Evolutionary conservation across 2,329 filamentous ascomycete species (phyloP), one percentile per base, ranked within the genome.

Genomic region (Helotiales sp.): DNA sequence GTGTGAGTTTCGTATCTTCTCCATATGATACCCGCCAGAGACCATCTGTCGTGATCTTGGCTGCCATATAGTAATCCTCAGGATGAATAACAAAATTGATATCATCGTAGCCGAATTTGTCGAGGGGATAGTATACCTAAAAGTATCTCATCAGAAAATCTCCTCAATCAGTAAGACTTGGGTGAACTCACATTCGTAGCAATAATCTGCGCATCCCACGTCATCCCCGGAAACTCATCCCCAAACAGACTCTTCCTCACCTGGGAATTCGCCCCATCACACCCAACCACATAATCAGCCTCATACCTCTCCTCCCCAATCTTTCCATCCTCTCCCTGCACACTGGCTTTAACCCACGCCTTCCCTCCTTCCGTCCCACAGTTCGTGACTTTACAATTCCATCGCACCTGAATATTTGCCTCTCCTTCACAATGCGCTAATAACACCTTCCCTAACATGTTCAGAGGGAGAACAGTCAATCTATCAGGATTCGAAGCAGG

Each of bases 21-120:
- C 83, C 84, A 64, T 88, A 88, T 0, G 84, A 84, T 33, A 88
- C 80, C 13, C 85, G 80, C 74, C 84, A 88, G 9, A 88, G 70
- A 0, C 82, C 83, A 54, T 86, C 82, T 2, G 72, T 73, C 1
- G 79, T 83, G 60, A 88, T 82, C 40, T 76, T 79, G 2, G 84
- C 84, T 1, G 82, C 82, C 83, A 87, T 85, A 73, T 82, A 75
- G 70, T 82, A 87, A 65, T 88, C 76, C 22, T 82, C 79, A 0
- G 83, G 84, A 62, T 88, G 78, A 30, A 86, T 76, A 61, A 85
- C 81, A 68, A 86, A 86, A 67, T 85, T 85, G 12, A 78, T 77
- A 62, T 86, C 81, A 54, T 76, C 71, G 63, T 76, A 85, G 25
- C 76, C 78, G 62, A 77, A 83, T 60, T 79, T 79, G 6, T 76